Conservation (phyloP, 1,139 yeast species). For the Yamadazyma friedrichii region DNA sequence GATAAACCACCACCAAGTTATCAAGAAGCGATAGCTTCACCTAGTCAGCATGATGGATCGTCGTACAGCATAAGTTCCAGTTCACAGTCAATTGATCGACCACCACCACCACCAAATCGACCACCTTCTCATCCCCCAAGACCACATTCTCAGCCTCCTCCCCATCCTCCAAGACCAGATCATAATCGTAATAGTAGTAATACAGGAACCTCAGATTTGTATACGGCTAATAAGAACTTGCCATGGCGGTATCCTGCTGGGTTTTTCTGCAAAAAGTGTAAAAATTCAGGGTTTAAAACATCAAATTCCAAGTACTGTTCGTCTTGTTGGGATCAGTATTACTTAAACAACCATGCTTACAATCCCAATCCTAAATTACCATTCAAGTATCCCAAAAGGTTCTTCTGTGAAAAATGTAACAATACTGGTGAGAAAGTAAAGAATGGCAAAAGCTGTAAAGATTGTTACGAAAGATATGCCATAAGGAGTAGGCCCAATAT, state of each 20-base stretch:
- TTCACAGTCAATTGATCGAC: neutral
- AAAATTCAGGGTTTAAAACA: constrained; percentile 38
- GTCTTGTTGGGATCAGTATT: constrained; percentile 37
- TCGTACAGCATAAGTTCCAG: neutral
- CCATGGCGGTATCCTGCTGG: constrained; percentile 56
- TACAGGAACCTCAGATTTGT: constrained; percentile 19
- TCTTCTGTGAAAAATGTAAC: constrained; percentile 65
- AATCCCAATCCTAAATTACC: constrained; percentile 42
- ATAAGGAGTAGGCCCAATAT: constrained; percentile 29
- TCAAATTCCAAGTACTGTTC: constrained; percentile 28
- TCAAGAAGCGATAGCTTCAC: constrained; percentile 14
- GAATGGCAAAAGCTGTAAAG: constrained; percentile 65
- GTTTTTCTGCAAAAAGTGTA: constrained; percentile 37
- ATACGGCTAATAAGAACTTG: constrained; percentile 35
- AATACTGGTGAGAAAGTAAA: constrained; percentile 71
- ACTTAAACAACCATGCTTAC: constrained; percentile 29
- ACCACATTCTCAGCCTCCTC: constrained; percentile 8
- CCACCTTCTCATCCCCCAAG: constrained; percentile 7
- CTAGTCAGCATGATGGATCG: neutral
- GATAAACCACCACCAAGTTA: constrained; percentile 17
- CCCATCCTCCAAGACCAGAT: constrained; percentile 8
- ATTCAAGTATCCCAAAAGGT: constrained; percentile 58
- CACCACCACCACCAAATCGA: neutral
- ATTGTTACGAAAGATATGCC: constrained; percentile 70
- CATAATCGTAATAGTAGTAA: no score